These are phyloP conservation scores for Raffaelea ambrosiae DNA, from an alignment of 2,329 filamentous ascomycete species.

Conservation along the genomic window DNA sequence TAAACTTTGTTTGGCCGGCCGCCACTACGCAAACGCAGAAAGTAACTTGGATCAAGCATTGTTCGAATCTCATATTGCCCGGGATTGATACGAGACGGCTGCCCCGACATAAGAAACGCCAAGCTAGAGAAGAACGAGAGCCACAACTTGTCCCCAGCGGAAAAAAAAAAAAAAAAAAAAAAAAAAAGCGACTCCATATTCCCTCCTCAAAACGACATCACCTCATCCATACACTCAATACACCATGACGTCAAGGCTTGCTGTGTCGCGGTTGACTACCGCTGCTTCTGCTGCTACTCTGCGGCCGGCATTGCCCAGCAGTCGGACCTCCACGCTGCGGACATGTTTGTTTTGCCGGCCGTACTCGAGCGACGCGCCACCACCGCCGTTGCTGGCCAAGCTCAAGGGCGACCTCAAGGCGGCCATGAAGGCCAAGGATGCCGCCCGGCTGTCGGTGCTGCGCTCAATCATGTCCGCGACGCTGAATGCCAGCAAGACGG, in stretches of 20 bases:
- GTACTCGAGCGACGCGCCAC: constrained; percentile 24
- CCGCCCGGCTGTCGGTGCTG: constrained; percentile 57
- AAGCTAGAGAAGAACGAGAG: too few species aligned
- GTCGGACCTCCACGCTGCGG: background rate
- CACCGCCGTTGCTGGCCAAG: constrained; percentile 41
- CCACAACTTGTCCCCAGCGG: too few species aligned
- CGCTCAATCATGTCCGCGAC: constrained; percentile 60
- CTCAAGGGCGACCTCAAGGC: constrained; percentile 55
- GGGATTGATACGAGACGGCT: too few species aligned
- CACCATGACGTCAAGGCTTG: background rate
- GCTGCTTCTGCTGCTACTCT: too few species aligned
- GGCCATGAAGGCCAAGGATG: constrained; percentile 58
- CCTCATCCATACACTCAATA: background rate
- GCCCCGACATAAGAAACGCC: too few species aligned
- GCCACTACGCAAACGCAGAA: too few species aligned
- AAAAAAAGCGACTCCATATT: background rate
- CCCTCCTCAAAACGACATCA: too few species aligned
- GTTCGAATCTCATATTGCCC: too few species aligned
- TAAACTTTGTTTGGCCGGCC: too few species aligned
- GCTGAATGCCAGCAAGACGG: constrained; percentile 68
- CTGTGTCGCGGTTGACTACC: background rate
- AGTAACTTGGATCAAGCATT: too few species aligned
- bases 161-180: background rate
- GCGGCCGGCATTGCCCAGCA: too few species aligned
- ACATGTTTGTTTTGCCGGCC: constrained; percentile 1